A percentile compares a stretch with the other conserved stretches of the same genome.
Conservation (phyloP, 169 alveolate genomes). For the Plasmodium falciparum region DNA sequence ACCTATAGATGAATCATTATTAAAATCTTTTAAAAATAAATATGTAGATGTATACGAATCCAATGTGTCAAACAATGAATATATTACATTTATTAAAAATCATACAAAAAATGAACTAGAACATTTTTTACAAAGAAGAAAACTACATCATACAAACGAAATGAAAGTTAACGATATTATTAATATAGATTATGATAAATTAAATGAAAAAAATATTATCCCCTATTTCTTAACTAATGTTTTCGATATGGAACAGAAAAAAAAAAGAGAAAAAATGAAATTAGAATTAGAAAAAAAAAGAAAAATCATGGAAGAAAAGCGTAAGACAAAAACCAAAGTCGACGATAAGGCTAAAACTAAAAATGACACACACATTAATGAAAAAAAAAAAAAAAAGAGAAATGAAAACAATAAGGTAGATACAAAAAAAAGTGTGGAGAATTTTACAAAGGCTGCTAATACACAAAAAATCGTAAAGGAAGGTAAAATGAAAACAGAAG, state of each 20-base stretch:
- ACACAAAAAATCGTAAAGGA: slow-evolving; percentile 13
- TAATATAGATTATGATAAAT: slow-evolving; percentile 61
- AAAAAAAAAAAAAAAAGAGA: not conserved
- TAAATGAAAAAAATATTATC: slow-evolving; percentile 65
- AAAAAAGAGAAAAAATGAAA: slow-evolving; percentile 63
- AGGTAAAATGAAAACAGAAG: not conserved
- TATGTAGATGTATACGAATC: slow-evolving; percentile 57
- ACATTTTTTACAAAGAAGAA: slow-evolving; percentile 41
- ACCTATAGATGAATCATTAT: slow-evolving; percentile 17
- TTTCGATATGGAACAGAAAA: slow-evolving; percentile 58
- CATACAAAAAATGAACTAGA: slow-evolving; percentile 62
- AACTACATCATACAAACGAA: slow-evolving; percentile 34
- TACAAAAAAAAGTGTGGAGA: not conserved
- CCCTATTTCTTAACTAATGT: slow-evolving; percentile 52
- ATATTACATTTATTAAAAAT: slow-evolving; percentile 20
- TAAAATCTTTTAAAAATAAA: slow-evolving; percentile 21
- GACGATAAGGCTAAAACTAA: slow-evolving; percentile 1
- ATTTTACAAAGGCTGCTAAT: not conserved
- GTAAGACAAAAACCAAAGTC: slow-evolving; percentile 21
- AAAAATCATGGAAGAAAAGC: slow-evolving; percentile 26
- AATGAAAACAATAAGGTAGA: not conserved
- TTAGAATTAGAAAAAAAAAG: slow-evolving; percentile 21
- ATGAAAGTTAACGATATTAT: slow-evolving; percentile 63
- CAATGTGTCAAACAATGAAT: slow-evolving; percentile 10
- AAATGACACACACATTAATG: not conserved